Percentiles rank a stretch among this genome's conserved stretches.
These are phyloP conservation scores for Dactylellina leptospora DNA, from an alignment of 2,329 filamentous ascomycete genomes.

Conservation along the genomic window DNA sequence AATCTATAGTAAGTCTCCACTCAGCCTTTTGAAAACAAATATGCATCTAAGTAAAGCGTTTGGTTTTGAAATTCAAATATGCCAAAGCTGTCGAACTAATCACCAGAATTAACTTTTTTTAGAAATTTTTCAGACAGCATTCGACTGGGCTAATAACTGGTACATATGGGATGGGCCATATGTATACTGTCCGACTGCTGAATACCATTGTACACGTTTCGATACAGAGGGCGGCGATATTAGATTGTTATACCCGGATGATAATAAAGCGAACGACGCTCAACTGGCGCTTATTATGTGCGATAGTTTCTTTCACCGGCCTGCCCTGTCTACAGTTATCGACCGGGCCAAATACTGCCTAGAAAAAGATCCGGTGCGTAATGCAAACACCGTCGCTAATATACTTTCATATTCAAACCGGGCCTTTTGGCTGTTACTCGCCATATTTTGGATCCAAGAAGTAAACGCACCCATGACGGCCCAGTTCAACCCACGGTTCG, in stretches of 20 bases:
- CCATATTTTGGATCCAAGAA: slow-evolving; percentile 10
- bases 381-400: not conserved
- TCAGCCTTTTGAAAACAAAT: not conserved
- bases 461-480: slow-evolving; percentile 1
- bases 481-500: not conserved
- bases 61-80: too few species aligned
- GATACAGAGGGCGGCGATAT: not conserved
- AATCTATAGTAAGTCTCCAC: not conserved
- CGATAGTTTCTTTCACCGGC: not conserved
- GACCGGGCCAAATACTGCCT: not conserved
- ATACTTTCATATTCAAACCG: slow-evolving; percentile 9
- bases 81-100: too few species aligned
- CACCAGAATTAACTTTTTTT: not conserved
- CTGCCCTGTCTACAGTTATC: not conserved
- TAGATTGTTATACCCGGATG: not conserved
- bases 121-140: slow-evolving; percentile 3
- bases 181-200: not conserved
- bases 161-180: not conserved
- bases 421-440: slow-evolving; percentile 3
- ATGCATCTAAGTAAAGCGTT: too few species aligned
- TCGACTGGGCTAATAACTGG: not conserved
- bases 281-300: not conserved
- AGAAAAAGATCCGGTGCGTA: not conserved
- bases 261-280: not conserved
- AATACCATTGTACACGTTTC: not conserved